phyloP scores from a whole-genome alignment of 2,329 filamentous ascomycete species.

The Diaporthe capsici region DNA sequence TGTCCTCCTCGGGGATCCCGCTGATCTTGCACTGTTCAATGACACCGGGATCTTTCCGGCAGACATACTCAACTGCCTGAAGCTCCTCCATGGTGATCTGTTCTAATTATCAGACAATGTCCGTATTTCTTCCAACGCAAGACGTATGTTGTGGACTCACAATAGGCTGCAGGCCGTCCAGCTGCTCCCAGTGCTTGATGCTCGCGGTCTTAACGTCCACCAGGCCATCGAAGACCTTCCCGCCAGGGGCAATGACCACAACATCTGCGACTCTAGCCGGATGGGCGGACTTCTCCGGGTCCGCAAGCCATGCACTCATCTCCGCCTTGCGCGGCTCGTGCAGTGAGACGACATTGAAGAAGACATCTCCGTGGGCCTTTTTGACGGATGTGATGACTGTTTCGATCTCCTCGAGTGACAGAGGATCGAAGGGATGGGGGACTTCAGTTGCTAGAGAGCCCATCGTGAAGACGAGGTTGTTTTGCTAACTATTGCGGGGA shows the following conservation, averaged over 20 bases:
- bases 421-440: conserved; percentile 82
- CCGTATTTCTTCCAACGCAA: not conserved
- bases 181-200: conserved; percentile 80
- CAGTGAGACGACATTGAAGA: conserved; percentile 89
- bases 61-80: conserved; percentile 81
- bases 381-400: conserved; percentile 77
- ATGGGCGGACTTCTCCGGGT: conserved; percentile 70
- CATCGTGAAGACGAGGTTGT: conserved; percentile 41
- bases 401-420: conserved; percentile 80
- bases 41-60: conserved; percentile 84
- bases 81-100: conserved; percentile 94
- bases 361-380: conserved; percentile 77
- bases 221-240: conserved; percentile 86
- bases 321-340: conserved; percentile 88
- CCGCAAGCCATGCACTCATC: conserved; percentile 84
- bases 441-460: conserved; percentile 39
- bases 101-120: conserved; percentile 1
- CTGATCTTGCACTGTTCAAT: conserved; percentile 91
- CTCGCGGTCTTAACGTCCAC: conserved; percentile 78
- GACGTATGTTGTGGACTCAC: conserved; percentile 57
- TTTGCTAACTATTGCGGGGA: not conserved
- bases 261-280: conserved; percentile 84
- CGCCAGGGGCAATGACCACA: conserved; percentile 83
- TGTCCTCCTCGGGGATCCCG: conserved; percentile 84
- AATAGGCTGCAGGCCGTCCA: conserved; percentile 85